Base-by-base conservation (phyloP, 2,329 filamentous ascomycete species). In the Alternaria sp. region DNA sequence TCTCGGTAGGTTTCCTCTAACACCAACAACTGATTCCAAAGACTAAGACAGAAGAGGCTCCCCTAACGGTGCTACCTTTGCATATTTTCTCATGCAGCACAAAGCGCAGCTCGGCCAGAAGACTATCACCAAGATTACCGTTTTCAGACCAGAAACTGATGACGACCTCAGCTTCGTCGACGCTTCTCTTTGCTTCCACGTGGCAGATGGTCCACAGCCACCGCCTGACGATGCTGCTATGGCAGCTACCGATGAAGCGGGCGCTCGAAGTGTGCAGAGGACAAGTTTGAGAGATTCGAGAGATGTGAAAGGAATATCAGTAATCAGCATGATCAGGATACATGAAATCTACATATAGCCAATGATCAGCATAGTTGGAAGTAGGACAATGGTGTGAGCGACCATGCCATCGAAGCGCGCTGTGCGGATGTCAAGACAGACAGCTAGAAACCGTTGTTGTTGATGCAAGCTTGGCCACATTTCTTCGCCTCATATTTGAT, bases 31-130 rank as follows among this genome's bases (percentile, higher is more conserved):
- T 25, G 9, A 5, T 25, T 11, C 16, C 2, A 2, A 41, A 53
- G 30, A 41, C 53, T 57, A 32, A 57, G 25, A 41, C 16, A 36
- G 11, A 20, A 18, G 11, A 69, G 67, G 62, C 4, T 67, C 64
- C 9, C 66, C 59, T 2, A 71, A 71, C 32, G 69, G 65, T 11
- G 66, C 65, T 1, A 59, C 60, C 0, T 71, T 73, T 53, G 70
- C 67, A 4, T 73, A 67, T 40, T 70, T 71, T 6, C 50, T 73
- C 1, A 59, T 71, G 30, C 64, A 66, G 50, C 66, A 67, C 38
- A 72, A 73, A 45, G 52, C 43, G 1, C 53, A 68, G 38, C 49
- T 73, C 2, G 70, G 69, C 0, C 43, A 45, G 3, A 72, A 70
- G 60, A 65, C 49, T 7, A 64, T 72, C 4, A 51, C 54, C 0